phyloP scores from a whole-genome alignment of 305 asterid genomes.

The Solanum hybrid region DNA sequence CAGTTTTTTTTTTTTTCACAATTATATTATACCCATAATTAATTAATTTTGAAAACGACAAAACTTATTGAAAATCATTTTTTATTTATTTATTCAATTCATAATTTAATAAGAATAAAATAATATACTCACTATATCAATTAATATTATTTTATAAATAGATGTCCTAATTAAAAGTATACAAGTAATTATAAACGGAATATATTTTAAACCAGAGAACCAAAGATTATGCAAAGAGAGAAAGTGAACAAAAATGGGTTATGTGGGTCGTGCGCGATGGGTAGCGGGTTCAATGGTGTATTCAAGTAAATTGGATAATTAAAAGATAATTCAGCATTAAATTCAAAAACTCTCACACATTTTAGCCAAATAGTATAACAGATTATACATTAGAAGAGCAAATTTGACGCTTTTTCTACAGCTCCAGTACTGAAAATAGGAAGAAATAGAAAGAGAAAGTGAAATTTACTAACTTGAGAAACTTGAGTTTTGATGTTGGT shows the following conservation, averaged over 20 bases:
- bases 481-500: neutral
- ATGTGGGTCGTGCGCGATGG: neutral
- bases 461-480: neutral
- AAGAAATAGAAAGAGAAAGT: neutral
- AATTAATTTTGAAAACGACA: too few relatives aligned
- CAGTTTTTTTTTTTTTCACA: too few relatives aligned
- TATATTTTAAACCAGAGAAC: too few relatives aligned
- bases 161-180: too few relatives aligned
- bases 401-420: neutral
- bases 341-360: neutral
- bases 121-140: too few relatives aligned
- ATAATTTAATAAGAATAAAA: too few relatives aligned
- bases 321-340: neutral
- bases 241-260: neutral
- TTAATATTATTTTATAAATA: too few relatives aligned
- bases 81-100: too few relatives aligned
- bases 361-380: neutral
- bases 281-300: neutral
- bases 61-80: too few relatives aligned
- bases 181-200: accelerated
- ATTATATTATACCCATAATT: too few relatives aligned
- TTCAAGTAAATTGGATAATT: neutral
- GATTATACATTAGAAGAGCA: neutral
- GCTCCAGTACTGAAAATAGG: neutral
- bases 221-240: neutral